Evolutionary conservation across 2,329 filamentous ascomycete genomes (phyloP).

Genomic region (Clarireedia monteithiana): DNA sequence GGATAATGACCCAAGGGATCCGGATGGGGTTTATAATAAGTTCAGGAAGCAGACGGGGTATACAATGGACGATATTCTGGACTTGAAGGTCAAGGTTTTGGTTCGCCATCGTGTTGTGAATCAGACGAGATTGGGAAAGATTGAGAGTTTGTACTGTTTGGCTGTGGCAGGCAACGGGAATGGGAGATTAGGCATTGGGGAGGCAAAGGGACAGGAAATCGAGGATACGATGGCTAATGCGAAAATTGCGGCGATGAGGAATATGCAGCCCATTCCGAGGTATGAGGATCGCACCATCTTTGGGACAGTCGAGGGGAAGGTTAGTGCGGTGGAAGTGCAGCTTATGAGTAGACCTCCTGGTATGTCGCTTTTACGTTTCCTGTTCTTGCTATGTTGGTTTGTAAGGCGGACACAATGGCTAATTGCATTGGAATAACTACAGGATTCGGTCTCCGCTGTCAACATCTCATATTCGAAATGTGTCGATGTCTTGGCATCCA

Average conservation of each 20-base stretch:
- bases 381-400: background rate
- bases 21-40: slow-evolving; percentile 27
- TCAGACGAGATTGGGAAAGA: slow-evolving; percentile 94
- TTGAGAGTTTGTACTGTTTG: slow-evolving; percentile 66
- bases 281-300: slow-evolving; percentile 92
- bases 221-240: slow-evolving; percentile 64
- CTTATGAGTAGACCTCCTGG: slow-evolving; percentile 80
- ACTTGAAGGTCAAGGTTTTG: slow-evolving; percentile 61
- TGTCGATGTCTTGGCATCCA: slow-evolving; percentile 78
- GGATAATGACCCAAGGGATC: slow-evolving; percentile 25
- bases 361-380: slow-evolving; percentile 37
- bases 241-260: slow-evolving; percentile 73
- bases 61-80: slow-evolving; percentile 42
- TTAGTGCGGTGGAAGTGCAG: slow-evolving; percentile 79
- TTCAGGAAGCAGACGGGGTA: slow-evolving; percentile 45
- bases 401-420: background rate
- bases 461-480: slow-evolving; percentile 90
- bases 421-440: slow-evolving; percentile 12
- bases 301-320: slow-evolving; percentile 75
- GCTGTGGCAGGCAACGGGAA: slow-evolving; percentile 81
- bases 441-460: slow-evolving; percentile 93
- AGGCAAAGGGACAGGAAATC: slow-evolving; percentile 76
- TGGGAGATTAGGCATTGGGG: slow-evolving; percentile 79
- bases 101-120: slow-evolving; percentile 72
- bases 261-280: slow-evolving; percentile 84